phyloP scores from a whole-genome alignment of 148 eudicot genomes.

The Cornus controversa region DNA sequence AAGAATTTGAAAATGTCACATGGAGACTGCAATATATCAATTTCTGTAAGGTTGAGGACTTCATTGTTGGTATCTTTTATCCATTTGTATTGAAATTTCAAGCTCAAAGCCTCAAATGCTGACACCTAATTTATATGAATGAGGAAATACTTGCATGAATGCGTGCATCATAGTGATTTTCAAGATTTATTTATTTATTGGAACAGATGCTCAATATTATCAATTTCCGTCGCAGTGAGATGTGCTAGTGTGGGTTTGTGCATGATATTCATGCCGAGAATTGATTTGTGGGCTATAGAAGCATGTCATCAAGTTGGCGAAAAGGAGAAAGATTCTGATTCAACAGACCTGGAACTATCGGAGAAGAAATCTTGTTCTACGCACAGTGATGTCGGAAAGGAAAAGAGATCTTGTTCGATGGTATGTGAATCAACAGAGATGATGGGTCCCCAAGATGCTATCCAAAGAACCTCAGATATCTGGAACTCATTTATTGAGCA shows the following conservation, averaged over 20 bases:
- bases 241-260: conserved; percentile 58
- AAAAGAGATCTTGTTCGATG: conserved; percentile 12
- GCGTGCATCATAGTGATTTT: neutral
- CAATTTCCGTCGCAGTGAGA: conserved; percentile 66
- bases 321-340: conserved; percentile 34
- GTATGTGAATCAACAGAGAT: conserved; percentile 25
- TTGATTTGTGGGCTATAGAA: conserved; percentile 92
- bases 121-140: neutral
- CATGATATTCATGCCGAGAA: conserved; percentile 82
- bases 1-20: neutral
- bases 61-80: neutral
- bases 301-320: conserved; percentile 26
- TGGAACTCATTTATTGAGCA: conserved; percentile 85
- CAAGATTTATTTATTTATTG: conserved; percentile 2
- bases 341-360: conserved; percentile 24
- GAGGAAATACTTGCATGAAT: neutral
- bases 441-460: conserved; percentile 25
- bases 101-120: too few species aligned
- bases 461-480: conserved; percentile 48
- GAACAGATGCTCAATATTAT: neutral
- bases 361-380: conserved; percentile 16
- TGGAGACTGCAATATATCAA: too few species aligned
- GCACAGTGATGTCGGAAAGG: conserved; percentile 10
- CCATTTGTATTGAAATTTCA: too few species aligned
- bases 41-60: neutral